A percentile compares a stretch with the other conserved stretches of the same genome.
Evolutionary conservation across 2,329 filamentous ascomycete genomes (phyloP).

Genomic region (Zopfia rhizophila): DNA sequence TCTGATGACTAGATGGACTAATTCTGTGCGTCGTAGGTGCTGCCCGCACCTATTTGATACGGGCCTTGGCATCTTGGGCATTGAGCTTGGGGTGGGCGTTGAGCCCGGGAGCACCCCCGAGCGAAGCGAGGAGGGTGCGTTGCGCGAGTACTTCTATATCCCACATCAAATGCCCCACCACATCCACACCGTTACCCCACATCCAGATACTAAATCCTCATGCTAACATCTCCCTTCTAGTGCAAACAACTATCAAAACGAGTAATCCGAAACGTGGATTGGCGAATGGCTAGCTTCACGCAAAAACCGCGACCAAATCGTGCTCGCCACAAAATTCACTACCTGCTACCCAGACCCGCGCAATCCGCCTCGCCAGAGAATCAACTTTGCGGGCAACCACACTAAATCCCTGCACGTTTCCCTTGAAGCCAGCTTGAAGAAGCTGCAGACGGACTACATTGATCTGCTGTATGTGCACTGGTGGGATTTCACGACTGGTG

Average conservation of each 20-base stretch:
- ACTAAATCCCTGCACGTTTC: slow-evolving; percentile 51
- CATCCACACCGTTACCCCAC: too few species aligned
- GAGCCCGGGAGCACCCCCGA: too few species aligned
- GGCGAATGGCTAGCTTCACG: slow-evolving; percentile 63
- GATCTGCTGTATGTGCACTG: slow-evolving; percentile 54
- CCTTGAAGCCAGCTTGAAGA: slow-evolving; percentile 53
- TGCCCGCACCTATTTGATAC: too few species aligned
- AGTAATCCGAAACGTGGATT: slow-evolving; percentile 60
- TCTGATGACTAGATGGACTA: too few species aligned
- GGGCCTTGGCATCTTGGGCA: too few species aligned
- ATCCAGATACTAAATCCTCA: not conserved
- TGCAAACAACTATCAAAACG: slow-evolving; percentile 60
- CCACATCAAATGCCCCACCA: too few species aligned
- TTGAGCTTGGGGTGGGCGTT: too few species aligned
- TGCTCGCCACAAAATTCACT: slow-evolving; percentile 67
- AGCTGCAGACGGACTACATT: slow-evolving; percentile 54
- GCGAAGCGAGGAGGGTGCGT: too few species aligned
- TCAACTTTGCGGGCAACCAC: slow-evolving; percentile 57
- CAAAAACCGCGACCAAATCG: slow-evolving; percentile 60
- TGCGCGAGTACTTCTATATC: too few species aligned
- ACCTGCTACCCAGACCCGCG: slow-evolving; percentile 38
- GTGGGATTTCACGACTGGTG: slow-evolving; percentile 53
- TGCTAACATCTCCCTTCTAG: slow-evolving; percentile 25
- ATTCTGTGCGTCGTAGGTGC: too few species aligned
- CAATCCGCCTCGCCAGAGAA: slow-evolving; percentile 28